Percentiles rank a stretch among this genome's conserved stretches.
phyloP scores from a whole-genome alignment of 768 basidiomycete species.

The Termitomyces sp. region DNA sequence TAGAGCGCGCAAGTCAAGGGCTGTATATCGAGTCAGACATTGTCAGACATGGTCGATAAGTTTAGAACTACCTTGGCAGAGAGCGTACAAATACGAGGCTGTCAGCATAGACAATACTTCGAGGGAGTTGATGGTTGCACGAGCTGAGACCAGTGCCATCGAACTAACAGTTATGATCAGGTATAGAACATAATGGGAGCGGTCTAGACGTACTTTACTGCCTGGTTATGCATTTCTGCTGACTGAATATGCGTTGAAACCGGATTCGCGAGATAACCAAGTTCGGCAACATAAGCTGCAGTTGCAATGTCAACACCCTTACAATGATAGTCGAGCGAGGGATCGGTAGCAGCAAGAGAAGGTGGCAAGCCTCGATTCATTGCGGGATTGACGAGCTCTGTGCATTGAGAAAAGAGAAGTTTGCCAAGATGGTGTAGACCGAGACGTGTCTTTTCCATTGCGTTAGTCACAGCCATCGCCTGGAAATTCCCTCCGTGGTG shows the following conservation, averaged over 20 bases:
- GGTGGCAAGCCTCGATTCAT: conserved; percentile 86
- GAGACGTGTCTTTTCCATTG: conserved; percentile 85
- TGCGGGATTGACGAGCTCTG: conserved; percentile 70
- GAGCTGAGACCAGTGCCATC: conserved; percentile 78
- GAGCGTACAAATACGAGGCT: conserved; percentile 69
- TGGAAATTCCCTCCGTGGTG: conserved; percentile 92
- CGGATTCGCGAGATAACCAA: conserved; percentile 80
- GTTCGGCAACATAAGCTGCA: conserved; percentile 79
- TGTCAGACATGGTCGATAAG: not conserved
- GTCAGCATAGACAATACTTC: conserved; percentile 76
- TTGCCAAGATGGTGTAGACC: conserved; percentile 69
- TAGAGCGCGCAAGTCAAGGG: conserved; percentile 79
- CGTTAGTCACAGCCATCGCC: conserved; percentile 80
- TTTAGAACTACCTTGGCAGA: conserved; percentile 53
- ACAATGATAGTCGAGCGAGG: conserved; percentile 76
- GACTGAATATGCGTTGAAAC: conserved; percentile 84
- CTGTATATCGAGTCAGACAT: conserved; percentile 26
- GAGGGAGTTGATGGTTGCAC: conserved; percentile 73
- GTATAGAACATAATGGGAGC: not conserved
- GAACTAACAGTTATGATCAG: conserved; percentile 45
- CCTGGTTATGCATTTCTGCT: conserved; percentile 92
- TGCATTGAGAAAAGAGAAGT: conserved; percentile 62
- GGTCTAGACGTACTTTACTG: conserved; percentile 65
- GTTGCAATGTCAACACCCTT: conserved; percentile 86
- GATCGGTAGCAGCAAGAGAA: conserved; percentile 74